Percentiles rank a stretch among this genome's conserved stretches.
Evolutionary conservation across 371 early-diverging fungal species (phyloP).

Genomic region (Mucor irregularis): DNA sequence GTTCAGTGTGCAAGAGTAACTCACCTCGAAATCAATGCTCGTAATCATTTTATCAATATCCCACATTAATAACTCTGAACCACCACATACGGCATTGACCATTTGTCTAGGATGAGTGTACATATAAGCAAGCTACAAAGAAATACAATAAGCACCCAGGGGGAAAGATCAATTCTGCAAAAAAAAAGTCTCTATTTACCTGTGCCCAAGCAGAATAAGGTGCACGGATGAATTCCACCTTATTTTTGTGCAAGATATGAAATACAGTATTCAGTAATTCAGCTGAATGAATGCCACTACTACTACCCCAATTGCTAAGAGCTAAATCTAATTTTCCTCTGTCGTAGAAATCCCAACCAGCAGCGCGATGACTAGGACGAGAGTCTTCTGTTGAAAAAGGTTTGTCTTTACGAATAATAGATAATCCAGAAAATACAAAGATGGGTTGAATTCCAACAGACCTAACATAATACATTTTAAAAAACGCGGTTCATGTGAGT

Average conservation of each 20-base stretch:
- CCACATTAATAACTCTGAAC: constrained; percentile 77
- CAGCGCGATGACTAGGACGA: constrained; percentile 62
- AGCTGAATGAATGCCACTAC: constrained; percentile 57
- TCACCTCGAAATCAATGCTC: constrained; percentile 62
- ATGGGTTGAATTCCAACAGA: constrained; percentile 66
- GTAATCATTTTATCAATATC: constrained; percentile 79
- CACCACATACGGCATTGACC: constrained; percentile 72
- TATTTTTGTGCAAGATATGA: constrained; percentile 64
- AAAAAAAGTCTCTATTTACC: too few species aligned
- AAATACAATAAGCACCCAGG: neutral
- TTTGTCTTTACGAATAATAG: constrained; percentile 72
- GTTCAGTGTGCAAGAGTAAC: too few species aligned
- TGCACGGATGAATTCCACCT: constrained; percentile 77
- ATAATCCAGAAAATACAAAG: constrained; percentile 79
- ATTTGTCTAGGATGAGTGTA: constrained; percentile 68
- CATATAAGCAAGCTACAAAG: constrained; percentile 70
- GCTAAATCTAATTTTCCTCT: constrained; percentile 65
- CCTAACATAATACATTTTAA: too few species aligned
- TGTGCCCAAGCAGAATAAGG: constrained; percentile 86
- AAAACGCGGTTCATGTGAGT: neutral
- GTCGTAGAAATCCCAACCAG: constrained; percentile 76
- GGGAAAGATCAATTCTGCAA: too few species aligned
- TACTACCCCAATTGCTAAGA: constrained; percentile 55
- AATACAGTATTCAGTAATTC: constrained; percentile 73
- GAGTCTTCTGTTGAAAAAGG: constrained; percentile 67